Conservation (phyloP, 306 rosid species). For the Cucurbita ficifolia region DNA sequence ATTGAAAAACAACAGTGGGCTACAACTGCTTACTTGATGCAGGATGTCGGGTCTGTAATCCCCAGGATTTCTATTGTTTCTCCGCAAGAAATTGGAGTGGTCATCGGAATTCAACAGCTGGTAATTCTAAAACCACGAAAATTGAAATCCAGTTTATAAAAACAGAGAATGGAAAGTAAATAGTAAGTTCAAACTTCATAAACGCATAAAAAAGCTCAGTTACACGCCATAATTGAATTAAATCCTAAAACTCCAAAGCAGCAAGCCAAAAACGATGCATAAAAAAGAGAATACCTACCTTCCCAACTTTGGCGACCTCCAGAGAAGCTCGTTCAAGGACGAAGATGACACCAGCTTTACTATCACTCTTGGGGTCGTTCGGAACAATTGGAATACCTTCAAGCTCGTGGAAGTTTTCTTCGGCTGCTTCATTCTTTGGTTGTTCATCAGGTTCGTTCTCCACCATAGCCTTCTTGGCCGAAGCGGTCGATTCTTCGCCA, state of each 20-base stretch:
- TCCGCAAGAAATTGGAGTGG: slow-evolving; percentile 50
- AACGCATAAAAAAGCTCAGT: neutral
- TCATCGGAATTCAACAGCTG: slow-evolving; percentile 80
- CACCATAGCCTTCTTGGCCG: slow-evolving; percentile 3
- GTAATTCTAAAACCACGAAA: slow-evolving; percentile 29
- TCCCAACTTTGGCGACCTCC: slow-evolving; percentile 84
- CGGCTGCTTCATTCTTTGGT: neutral
- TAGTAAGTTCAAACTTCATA: neutral
- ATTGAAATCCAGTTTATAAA: neutral
- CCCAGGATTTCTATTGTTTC: slow-evolving; percentile 50
- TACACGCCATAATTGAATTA: neutral
- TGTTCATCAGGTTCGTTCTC: slow-evolving; percentile 4
- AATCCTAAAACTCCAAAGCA: neutral
- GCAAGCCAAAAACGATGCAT: neutral
- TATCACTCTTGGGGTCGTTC: slow-evolving; percentile 7
- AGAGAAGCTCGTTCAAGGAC: slow-evolving; percentile 76
- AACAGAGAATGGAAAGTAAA: neutral
- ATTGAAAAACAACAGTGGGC: neutral
- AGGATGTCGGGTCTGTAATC: slow-evolving; percentile 73
- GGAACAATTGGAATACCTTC: slow-evolving; percentile 44
- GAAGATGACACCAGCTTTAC: slow-evolving; percentile 34
- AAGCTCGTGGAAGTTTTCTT: slow-evolving; percentile 14
- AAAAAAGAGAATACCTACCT: slow-evolving; percentile 21
- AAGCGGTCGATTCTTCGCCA: slow-evolving; percentile 1
- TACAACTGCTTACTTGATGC: slow-evolving; percentile 50